Base-by-base conservation (phyloP, 2,329 filamentous ascomycete genomes). In the Talaromyces funiculosus region DNA sequence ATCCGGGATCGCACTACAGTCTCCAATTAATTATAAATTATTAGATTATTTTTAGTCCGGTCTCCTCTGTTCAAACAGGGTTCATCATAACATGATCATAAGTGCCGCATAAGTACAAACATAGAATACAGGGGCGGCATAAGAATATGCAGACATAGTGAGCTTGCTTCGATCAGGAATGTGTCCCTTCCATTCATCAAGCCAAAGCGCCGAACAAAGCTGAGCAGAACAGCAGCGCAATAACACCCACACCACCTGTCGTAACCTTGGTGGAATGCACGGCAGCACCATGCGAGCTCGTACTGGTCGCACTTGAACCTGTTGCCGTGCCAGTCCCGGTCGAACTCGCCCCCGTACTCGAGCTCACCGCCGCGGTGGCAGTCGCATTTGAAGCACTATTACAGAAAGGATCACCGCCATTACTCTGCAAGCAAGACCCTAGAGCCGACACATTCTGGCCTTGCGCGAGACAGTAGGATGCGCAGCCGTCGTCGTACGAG, bases 391-490 rank as follows among this genome's bases (percentile, higher is more conserved):
- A 60, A 64, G 67, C 68, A 14, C 68, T 72, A 45, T 75, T 75
- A 72, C 80, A 83, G 67, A 81, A 83, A 63, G 71, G 66, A 29
- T 67, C 63, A 29, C 75, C 75, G 33, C 78, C 78, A 53, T 78
- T 67, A 33, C 69, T 64, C 53, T 64, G 71, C 14, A 82, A 68
- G 64, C 81, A 83, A 3, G 67, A 33, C 4, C 67, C 67, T 35
- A 80, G 66, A 4, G 72, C 65, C 10, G 63, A 59, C 55, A 78
- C 67, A 22, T 65, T 69, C 63, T 80, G 77, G 45, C 67, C 75
- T 42, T 71, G 67, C 0, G 77, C 78, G 16, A 78, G 76, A 65
- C 81, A 83, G 78, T 82, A 83, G 62, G 82, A 65, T 16, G 77
- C 79, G 72, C 81, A 83, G 66, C 75, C 70, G 67, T 76, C 66